Conservation (phyloP, 805 yeast species). For the Pichia insulana region DNA sequence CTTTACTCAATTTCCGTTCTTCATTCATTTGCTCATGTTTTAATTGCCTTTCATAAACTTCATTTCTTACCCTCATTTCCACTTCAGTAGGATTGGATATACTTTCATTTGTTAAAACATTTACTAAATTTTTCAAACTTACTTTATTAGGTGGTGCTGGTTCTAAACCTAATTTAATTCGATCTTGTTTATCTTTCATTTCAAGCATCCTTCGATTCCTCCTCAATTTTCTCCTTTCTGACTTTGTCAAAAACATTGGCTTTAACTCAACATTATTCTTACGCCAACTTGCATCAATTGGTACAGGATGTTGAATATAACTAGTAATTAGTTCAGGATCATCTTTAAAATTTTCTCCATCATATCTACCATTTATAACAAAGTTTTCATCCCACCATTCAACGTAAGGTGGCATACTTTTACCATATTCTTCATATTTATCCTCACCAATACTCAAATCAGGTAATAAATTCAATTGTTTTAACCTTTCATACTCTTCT, state of each 20-base stretch:
- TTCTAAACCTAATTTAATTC: conserved; percentile 70
- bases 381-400: conserved; percentile 90
- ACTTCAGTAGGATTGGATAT: conserved; percentile 83
- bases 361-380: conserved; percentile 26
- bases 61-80: conserved; percentile 61
- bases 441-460: conserved; percentile 46
- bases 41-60: conserved; percentile 52
- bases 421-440: conserved; percentile 20
- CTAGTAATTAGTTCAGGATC: conserved; percentile 45
- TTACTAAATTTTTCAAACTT: conserved; percentile 76
- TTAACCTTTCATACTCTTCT: conserved; percentile 26
- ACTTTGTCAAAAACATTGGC: conserved; percentile 59
- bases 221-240: conserved; percentile 67
- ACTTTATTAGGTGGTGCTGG: conserved; percentile 89
- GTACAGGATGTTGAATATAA: conserved; percentile 80
- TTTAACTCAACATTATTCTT: conserved; percentile 31
- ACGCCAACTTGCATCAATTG: conserved; percentile 53
- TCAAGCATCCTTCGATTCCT: conserved; percentile 55
- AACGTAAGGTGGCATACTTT: conserved; percentile 52
- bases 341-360: conserved; percentile 29
- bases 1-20: conserved; percentile 51
- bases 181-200: conserved; percentile 66
- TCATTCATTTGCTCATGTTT: conserved; percentile 56
- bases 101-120: conserved; percentile 75
- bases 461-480: conserved; percentile 38